Percentiles rank a stretch among this genome's conserved stretches.
These are phyloP conservation scores for Platanthera zijinensis DNA, from an alignment of 106 monocot species.

Conservation along the genomic window DNA sequence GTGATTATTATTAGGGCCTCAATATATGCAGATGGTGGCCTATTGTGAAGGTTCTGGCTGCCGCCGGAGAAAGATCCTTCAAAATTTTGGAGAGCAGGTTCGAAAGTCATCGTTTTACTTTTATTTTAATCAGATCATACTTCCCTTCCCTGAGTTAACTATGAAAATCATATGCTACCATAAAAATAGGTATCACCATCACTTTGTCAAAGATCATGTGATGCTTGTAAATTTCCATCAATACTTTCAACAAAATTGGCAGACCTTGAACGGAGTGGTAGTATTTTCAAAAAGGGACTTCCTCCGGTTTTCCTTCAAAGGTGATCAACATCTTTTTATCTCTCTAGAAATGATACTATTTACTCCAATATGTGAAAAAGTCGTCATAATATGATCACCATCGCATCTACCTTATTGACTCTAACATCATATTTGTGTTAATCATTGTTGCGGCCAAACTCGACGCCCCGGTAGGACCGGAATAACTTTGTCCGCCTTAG, in stretches of 20 bases:
- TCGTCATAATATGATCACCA: no score
- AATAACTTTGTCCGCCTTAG: no score
- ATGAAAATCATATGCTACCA: not conserved
- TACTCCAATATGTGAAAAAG: no score
- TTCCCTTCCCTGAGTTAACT: not conserved
- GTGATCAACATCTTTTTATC: conserved; percentile 15
- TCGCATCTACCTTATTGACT: no score
- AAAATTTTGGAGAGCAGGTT: conserved; percentile 88
- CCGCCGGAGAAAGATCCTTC: conserved; percentile 73
- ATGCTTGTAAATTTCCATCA: conserved; percentile 72
- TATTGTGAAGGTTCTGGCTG: conserved; percentile 84
- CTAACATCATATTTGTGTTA: no score
- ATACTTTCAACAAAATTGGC: conserved; percentile 30
- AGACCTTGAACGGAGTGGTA: conserved; percentile 37
- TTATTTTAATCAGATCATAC: not conserved
- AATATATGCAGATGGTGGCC: conserved; percentile 59
- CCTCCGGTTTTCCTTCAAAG: conserved; percentile 49
- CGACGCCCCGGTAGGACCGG: no score
- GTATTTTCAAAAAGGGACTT: conserved; percentile 26
- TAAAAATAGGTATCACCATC: conserved; percentile 40
- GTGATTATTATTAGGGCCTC: not conserved
- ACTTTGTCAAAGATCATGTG: conserved; percentile 74
- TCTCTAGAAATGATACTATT: no score
- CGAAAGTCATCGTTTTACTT: not conserved
- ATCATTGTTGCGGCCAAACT: no score